These are phyloP conservation scores for Diaporthe citri DNA, from an alignment of 2,329 filamentous ascomycete genomes.

Conservation along the genomic window DNA sequence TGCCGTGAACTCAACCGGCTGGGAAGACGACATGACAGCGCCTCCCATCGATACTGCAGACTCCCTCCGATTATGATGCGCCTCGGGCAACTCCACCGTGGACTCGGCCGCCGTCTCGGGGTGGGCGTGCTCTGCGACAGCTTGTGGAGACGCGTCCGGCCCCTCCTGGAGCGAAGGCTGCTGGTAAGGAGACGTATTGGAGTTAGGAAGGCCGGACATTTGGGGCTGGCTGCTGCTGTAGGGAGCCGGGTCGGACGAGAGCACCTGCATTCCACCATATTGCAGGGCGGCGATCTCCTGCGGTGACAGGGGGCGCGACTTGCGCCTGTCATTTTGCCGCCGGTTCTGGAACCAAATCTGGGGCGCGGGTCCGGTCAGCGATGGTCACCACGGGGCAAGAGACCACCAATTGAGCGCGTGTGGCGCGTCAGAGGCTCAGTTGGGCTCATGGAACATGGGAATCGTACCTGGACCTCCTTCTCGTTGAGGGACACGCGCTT, in stretches of 20 bases:
- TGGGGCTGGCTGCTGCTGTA: slow-evolving; percentile 43
- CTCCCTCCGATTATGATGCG: slow-evolving; percentile 25
- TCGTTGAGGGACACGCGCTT: slow-evolving; percentile 89
- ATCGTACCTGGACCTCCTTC: slow-evolving; percentile 93
- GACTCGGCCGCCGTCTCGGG: slow-evolving; percentile 33
- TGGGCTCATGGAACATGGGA: slow-evolving; percentile 25
- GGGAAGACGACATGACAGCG: slow-evolving; percentile 42
- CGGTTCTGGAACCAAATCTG: slow-evolving; percentile 99
- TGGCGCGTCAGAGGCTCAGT: not conserved
- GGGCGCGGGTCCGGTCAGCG: slow-evolving; percentile 36
- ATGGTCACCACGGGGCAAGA: slow-evolving; percentile 15
- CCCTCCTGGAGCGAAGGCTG: slow-evolving; percentile 21
- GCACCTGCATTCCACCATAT: slow-evolving; percentile 65
- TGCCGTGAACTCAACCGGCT: slow-evolving; percentile 43
- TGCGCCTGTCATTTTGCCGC: slow-evolving; percentile 91
- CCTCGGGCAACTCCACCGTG: slow-evolving; percentile 9
- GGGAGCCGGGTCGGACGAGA: slow-evolving; percentile 60
- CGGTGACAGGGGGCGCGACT: slow-evolving; percentile 84
- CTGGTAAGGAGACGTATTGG: slow-evolving; percentile 33
- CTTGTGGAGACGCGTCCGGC: slow-evolving; percentile 31
- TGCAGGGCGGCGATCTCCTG: slow-evolving; percentile 78
- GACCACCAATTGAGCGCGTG: slow-evolving; percentile 30
- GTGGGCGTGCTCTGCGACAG: slow-evolving; percentile 18
- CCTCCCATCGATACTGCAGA: slow-evolving; percentile 31
- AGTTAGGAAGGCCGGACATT: slow-evolving; percentile 27